phyloP scores from a whole-genome alignment of 768 basidiomycete species.

The Calvatia gigantea region DNA sequence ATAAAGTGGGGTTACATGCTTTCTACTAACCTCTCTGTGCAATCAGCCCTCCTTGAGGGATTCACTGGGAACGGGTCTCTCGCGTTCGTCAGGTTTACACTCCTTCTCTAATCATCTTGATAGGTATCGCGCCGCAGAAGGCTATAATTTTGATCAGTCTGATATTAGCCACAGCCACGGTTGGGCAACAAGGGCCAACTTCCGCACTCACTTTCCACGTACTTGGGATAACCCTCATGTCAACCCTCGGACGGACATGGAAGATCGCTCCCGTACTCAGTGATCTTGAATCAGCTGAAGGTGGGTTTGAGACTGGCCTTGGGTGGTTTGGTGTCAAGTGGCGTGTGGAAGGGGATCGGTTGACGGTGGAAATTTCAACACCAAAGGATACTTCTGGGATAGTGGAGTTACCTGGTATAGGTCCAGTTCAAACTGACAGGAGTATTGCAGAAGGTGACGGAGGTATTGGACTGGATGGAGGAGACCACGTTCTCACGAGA shows the following conservation, averaged over 20 bases:
- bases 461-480: not conserved
- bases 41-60: slow-evolving; percentile 55
- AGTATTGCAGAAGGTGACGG: not conserved
- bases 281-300: slow-evolving; percentile 44
- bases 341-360: slow-evolving; percentile 19
- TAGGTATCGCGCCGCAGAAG: slow-evolving; percentile 46
- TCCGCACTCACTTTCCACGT: slow-evolving; percentile 54
- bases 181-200: no score
- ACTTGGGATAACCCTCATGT: slow-evolving; percentile 44
- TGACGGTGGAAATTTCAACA: not conserved
- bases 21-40: slow-evolving; percentile 48
- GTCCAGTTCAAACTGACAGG: not conserved
- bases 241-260: slow-evolving; percentile 47
- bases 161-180: slow-evolving; percentile 58
- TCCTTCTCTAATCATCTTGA: no score
- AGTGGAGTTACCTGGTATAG: not conserved
- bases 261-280: slow-evolving; percentile 37
- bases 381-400: not conserved
- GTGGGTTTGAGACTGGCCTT: slow-evolving; percentile 48
- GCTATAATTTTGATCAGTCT: slow-evolving; percentile 52
- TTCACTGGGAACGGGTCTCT: slow-evolving; percentile 55
- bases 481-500: not conserved
- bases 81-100: slow-evolving; percentile 43
- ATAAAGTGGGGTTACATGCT: slow-evolving; percentile 54
- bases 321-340: slow-evolving; percentile 51